A percentile compares a stretch with the other conserved stretches of the same genome.
Evolutionary conservation across 257 asterid species (phyloP).

Genomic region (Primulina huaijiensis): DNA sequence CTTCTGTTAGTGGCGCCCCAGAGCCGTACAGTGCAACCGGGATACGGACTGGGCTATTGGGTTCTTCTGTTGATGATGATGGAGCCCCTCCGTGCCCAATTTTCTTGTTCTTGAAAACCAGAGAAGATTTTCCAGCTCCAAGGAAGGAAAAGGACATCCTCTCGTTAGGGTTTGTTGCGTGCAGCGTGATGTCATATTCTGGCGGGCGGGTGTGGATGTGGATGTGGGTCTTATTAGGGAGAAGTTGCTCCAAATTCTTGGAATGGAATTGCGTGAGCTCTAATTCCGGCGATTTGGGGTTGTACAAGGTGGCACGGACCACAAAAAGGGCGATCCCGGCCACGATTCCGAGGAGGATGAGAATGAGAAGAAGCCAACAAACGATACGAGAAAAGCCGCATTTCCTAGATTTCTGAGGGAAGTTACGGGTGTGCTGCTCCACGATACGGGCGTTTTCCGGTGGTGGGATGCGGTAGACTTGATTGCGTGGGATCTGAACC

Average conservation of each 20-base stretch:
- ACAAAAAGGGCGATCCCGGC: conserved; percentile 1
- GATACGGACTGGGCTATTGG: conserved; percentile 16
- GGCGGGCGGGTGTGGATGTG: conserved; percentile 7
- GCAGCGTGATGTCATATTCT: conserved; percentile 29
- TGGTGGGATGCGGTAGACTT: conserved; percentile 76
- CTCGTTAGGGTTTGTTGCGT: conserved; percentile 33
- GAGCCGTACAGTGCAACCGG: conserved; percentile 28
- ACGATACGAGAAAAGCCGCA: conserved; percentile 10
- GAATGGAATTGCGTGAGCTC: conserved; percentile 29
- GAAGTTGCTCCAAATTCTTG: conserved; percentile 15
- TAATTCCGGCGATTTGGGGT: conserved; percentile 47
- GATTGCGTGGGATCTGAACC: conserved; percentile 68
- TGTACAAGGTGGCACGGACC: conserved; percentile 35
- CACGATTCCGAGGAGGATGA: conserved; percentile 22
- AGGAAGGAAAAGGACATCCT: conserved; percentile 33
- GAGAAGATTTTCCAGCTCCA: conserved; percentile 28
- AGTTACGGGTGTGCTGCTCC: conserved; percentile 33
- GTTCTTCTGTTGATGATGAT: conserved; percentile 3
- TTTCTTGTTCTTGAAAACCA: conserved; percentile 30
- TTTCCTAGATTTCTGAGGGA: not conserved
- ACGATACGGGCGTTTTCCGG: conserved; percentile 63
- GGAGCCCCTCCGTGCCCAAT: conserved; percentile 43
- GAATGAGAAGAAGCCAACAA: conserved; percentile 21
- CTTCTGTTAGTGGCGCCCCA: conserved; percentile 24
- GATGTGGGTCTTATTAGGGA: not conserved